Percentiles rank a stretch among this genome's conserved stretches.
phyloP scores from a whole-genome alignment of 495 filamentous ascomycete genomes.

The Neurospora sp. region DNA sequence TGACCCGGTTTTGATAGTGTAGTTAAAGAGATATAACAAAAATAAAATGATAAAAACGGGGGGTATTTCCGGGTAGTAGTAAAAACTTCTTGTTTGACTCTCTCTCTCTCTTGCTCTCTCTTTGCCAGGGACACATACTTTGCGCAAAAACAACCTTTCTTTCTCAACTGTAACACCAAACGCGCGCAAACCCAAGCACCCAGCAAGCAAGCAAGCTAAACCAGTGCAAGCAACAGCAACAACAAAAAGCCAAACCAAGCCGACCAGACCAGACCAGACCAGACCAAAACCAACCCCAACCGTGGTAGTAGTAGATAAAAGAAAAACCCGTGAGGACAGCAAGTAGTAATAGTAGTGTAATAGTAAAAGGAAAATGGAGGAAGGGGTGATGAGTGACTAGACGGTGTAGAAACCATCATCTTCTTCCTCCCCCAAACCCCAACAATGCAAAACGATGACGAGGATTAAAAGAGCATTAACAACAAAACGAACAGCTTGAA shows the following conservation, averaged over 20 bases:
- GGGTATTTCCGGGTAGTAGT: background rate
- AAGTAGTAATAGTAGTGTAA: background rate
- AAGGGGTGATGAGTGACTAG: background rate
- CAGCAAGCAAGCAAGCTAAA: background rate
- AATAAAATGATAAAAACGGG: background rate
- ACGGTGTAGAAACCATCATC: background rate
- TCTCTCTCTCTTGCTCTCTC: background rate
- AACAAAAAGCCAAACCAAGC: background rate
- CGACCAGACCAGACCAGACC: background rate
- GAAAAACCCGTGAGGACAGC: background rate
- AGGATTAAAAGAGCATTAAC: constrained; percentile 1
- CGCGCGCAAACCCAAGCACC: background rate
- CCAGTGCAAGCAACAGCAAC: background rate
- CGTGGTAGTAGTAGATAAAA: background rate
- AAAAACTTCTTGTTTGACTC: background rate
- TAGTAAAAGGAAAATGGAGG: background rate
- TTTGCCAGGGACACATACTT: background rate
- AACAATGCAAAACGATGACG: background rate
- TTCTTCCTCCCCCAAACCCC: background rate
- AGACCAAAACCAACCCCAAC: background rate
- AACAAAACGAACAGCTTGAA: background rate
- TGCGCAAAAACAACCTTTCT: background rate
- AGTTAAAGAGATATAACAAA: background rate
- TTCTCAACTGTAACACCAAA: background rate
- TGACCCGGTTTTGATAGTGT: background rate